Conservation (phyloP, 176 grass and related monocot species). For the Alloteropsis semialata region DNA sequence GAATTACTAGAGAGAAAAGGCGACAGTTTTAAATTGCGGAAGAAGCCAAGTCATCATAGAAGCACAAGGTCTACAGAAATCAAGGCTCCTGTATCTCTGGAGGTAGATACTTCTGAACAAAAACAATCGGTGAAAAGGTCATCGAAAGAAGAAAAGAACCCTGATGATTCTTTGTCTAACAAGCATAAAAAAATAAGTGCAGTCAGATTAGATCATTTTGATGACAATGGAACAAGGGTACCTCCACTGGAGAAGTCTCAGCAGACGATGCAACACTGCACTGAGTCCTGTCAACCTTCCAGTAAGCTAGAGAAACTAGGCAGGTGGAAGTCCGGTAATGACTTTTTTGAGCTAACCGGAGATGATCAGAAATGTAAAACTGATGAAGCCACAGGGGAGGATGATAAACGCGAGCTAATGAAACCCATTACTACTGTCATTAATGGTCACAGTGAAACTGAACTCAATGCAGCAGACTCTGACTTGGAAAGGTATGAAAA, state of each 20-base stretch:
- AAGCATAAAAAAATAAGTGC: constrained; percentile 26
- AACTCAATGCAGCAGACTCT: constrained; percentile 27
- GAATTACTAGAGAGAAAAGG: constrained; percentile 82
- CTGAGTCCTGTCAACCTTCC: constrained; percentile 30
- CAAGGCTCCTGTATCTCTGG: constrained; percentile 37
- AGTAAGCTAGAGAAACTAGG: constrained; percentile 62
- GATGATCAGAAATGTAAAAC: constrained; percentile 36
- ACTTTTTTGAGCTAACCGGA: constrained; percentile 73
- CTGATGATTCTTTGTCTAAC: constrained; percentile 11
- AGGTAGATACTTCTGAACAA: constrained; percentile 20
- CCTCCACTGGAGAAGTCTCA: constrained; percentile 34
- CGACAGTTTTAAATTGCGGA: constrained; percentile 73
- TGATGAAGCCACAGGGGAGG: constrained; percentile 7
- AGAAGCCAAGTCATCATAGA: constrained; percentile 47
- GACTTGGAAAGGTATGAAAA: constrained; percentile 49
- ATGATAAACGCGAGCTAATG: constrained; percentile 18
- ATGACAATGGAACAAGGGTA: constrained; percentile 33
- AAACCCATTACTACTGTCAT: not conserved
- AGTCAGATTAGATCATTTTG: constrained; percentile 13
- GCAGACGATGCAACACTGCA: constrained; percentile 25
- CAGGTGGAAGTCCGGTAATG: constrained; percentile 79
- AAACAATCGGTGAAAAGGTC: constrained; percentile 16
- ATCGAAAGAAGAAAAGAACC: constrained; percentile 31
- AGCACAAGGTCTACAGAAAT: constrained; percentile 46
- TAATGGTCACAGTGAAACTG: constrained; percentile 27